Evolutionary conservation across 2,329 filamentous ascomycete genomes (phyloP).

Genomic region (Sporothrix variecibatus): DNA sequence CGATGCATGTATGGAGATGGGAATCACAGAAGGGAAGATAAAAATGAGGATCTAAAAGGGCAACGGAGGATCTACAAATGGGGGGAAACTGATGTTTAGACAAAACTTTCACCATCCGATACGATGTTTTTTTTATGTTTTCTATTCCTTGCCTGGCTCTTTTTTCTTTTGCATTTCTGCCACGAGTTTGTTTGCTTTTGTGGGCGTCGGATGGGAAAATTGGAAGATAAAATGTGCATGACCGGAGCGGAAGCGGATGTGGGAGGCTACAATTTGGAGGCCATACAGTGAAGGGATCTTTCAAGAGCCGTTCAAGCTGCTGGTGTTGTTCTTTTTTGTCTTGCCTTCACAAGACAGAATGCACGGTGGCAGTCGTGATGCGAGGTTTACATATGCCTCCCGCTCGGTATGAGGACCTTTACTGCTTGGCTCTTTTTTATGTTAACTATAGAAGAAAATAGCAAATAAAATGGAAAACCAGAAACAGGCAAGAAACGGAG

Average conservation of each 20-base stretch:
- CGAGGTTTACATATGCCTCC: not conserved
- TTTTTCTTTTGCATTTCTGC: conserved; percentile 7
- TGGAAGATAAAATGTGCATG: not conserved
- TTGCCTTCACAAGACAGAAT: not conserved
- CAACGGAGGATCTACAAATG: not conserved
- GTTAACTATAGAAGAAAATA: not conserved
- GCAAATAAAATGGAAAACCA: not conserved
- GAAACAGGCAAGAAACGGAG: not conserved
- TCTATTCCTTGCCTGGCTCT: not conserved
- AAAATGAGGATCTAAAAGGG: conserved; percentile 13
- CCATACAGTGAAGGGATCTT: no score
- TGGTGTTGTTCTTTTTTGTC: not conserved
- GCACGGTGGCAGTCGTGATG: not conserved
- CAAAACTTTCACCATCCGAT: conserved; percentile 21
- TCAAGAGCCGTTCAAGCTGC: not conserved
- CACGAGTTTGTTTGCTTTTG: not conserved
- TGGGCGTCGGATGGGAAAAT: not conserved
- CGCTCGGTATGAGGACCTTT: not conserved
- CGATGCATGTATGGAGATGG: conserved; percentile 4
- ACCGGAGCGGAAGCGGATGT: not conserved
- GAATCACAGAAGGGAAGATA: conserved; percentile 4
- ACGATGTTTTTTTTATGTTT: conserved; percentile 7
- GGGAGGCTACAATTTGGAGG: not conserved
- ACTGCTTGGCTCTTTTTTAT: not conserved
- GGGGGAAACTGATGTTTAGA: conserved; percentile 19